Conservation (phyloP, 495 filamentous ascomycete species). For the Aspergillus carlsbadensis region DNA sequence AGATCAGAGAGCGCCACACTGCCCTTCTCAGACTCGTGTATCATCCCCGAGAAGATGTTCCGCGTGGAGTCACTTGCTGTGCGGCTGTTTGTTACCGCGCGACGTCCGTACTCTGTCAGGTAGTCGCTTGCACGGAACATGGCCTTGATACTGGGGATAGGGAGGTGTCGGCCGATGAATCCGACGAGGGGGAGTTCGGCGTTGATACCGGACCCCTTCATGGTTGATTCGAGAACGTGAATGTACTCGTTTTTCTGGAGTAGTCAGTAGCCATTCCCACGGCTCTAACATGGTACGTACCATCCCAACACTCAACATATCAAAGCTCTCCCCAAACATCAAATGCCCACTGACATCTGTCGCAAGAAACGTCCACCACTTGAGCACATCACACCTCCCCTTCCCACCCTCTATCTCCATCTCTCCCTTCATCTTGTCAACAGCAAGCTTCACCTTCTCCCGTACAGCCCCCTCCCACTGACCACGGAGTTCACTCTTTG, state of each 20-base stretch:
- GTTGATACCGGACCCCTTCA: slow-evolving; percentile 14
- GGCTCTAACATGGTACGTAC: slow-evolving; percentile 14
- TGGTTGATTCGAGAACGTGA: slow-evolving; percentile 21
- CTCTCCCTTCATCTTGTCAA: slow-evolving; percentile 27
- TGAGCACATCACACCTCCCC: slow-evolving; percentile 36
- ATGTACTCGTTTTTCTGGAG: slow-evolving; percentile 32
- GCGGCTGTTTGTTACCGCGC: slow-evolving; percentile 13
- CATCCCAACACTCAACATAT: slow-evolving; percentile 41
- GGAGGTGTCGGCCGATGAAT: slow-evolving; percentile 16
- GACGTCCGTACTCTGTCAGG: slow-evolving; percentile 6
- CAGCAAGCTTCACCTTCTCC: slow-evolving; percentile 23
- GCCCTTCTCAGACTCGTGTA: slow-evolving; percentile 30
- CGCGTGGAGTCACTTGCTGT: not conserved
- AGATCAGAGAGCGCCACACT: slow-evolving; percentile 23
- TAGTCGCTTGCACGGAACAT: slow-evolving; percentile 19
- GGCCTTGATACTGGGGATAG: slow-evolving; percentile 16
- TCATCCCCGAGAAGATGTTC: slow-evolving; percentile 22
- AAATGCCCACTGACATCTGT: slow-evolving; percentile 47
- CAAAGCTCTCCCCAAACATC: slow-evolving; percentile 51
- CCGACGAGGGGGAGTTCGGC: slow-evolving; percentile 17
- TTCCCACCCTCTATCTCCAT: slow-evolving; percentile 12
- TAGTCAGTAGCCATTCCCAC: not conserved
- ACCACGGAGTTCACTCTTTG: slow-evolving; percentile 27
- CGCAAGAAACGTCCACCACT: slow-evolving; percentile 50
- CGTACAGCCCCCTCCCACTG: slow-evolving; percentile 21